Conservation (phyloP, 2,329 filamentous ascomycete genomes). For the Arthrobotrys iridis region DNA sequence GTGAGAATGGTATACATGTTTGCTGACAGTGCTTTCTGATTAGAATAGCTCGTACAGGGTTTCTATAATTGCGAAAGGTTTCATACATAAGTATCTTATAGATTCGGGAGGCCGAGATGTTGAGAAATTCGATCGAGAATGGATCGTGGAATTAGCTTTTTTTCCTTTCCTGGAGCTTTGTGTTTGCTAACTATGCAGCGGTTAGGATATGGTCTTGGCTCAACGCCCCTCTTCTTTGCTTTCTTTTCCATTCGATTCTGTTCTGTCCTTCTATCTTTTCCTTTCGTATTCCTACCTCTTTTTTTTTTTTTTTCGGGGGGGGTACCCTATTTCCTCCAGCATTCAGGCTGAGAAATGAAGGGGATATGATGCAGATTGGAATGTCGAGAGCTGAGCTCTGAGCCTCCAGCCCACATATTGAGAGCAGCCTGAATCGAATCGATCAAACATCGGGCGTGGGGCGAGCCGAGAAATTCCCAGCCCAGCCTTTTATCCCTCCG, state of each 20-base stretch:
- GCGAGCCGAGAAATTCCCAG: background rate
- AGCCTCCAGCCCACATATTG: background rate
- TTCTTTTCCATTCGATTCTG: too few relatives aligned
- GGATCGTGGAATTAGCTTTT: background rate
- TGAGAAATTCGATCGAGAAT: background rate
- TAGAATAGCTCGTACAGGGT: too few relatives aligned
- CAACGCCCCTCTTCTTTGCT: too few relatives aligned
- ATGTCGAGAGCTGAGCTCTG: background rate
- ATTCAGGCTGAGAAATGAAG: background rate
- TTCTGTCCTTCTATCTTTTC: too few relatives aligned
- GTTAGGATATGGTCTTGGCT: background rate
- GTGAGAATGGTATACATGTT: too few relatives aligned
- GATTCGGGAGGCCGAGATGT: too few relatives aligned
- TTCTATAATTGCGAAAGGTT: too few relatives aligned
- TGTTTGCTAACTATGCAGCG: background rate
- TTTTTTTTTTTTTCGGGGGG: too few relatives aligned
- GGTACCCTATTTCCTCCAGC: background rate
- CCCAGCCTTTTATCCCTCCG: background rate
- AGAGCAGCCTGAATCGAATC: background rate
- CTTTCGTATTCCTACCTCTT: too few relatives aligned
- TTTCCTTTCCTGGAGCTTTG: background rate
- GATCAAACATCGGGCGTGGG: background rate
- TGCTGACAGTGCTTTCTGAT: too few relatives aligned
- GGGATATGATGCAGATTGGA: background rate
- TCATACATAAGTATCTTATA: too few relatives aligned